Percentiles rank a stretch among this genome's conserved stretches.
Conservation (phyloP, 371 early-diverging fungal genomes). For the Rhizopus sp. region DNA sequence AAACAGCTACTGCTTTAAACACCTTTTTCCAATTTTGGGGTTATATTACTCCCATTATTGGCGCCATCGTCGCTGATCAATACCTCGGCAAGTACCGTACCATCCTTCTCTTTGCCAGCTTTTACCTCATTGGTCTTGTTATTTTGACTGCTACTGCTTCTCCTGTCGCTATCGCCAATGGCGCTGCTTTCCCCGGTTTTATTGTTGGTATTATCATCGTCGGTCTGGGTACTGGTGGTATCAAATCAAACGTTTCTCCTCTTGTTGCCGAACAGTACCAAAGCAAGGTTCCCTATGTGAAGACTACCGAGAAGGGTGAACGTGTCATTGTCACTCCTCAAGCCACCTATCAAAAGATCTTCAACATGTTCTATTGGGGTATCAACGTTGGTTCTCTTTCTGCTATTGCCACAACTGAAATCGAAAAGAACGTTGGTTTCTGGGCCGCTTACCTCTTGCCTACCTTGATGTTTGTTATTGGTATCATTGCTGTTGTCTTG, state of each 20-base stretch:
- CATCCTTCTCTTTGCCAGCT: slow-evolving; percentile 63
- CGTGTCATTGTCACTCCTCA: slow-evolving; percentile 54
- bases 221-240: slow-evolving; percentile 61
- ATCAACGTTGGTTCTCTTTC: slow-evolving; percentile 79
- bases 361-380: slow-evolving; percentile 75
- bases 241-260: slow-evolving; percentile 54
- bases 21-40: slow-evolving; percentile 83
- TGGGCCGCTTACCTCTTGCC: slow-evolving; percentile 75
- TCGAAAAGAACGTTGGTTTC: slow-evolving; percentile 59
- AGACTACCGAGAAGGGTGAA: slow-evolving; percentile 26
- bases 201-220: slow-evolving; percentile 69
- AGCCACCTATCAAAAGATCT: slow-evolving; percentile 52
- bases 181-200: slow-evolving; percentile 66
- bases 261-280: slow-evolving; percentile 54
- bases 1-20: slow-evolving; percentile 66
- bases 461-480: slow-evolving; percentile 67
- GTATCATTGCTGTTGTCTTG: slow-evolving; percentile 56
- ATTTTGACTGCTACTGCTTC: slow-evolving; percentile 68
- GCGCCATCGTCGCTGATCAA: slow-evolving; percentile 82
- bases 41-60: slow-evolving; percentile 79
- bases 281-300: slow-evolving; percentile 33
- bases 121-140: slow-evolving; percentile 71
- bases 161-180: slow-evolving; percentile 49
- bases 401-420: slow-evolving; percentile 63
- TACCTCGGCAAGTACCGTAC: slow-evolving; percentile 83